A percentile compares a stretch with the other conserved stretches of the same genome.
phyloP scores from a whole-genome alignment of 2,329 filamentous ascomycete genomes.

The Xylariaceae sp. region DNA sequence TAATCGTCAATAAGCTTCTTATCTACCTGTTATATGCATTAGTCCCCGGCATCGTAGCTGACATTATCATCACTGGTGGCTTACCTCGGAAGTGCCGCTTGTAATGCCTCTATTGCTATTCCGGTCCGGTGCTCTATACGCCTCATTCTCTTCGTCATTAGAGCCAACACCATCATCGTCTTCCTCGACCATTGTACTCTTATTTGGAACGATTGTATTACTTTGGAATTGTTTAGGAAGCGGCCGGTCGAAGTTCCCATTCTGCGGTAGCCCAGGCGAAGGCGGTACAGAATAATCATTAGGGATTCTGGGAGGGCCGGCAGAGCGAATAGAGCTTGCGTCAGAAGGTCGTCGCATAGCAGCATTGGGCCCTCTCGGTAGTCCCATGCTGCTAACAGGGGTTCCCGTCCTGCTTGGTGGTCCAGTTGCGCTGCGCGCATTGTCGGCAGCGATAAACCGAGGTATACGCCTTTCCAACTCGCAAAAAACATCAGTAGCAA shows the following conservation, averaged over 20 bases:
- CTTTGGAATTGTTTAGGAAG: conserved; percentile 90
- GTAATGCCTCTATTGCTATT: conserved; percentile 44
- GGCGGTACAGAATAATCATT: conserved; percentile 60
- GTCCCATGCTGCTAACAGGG: conserved; percentile 62
- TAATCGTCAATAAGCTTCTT: conserved; percentile 80
- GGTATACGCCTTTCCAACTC: conserved; percentile 92
- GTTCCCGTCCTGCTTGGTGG: conserved; percentile 66
- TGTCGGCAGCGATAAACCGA: conserved; percentile 72
- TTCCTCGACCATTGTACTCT: conserved; percentile 96
- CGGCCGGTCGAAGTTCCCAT: conserved; percentile 74
- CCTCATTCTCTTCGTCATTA: conserved; percentile 64
- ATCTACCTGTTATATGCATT: conserved; percentile 57
- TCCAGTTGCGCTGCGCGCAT: conserved; percentile 66
- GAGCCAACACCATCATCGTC: conserved; percentile 75
- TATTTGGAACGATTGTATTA: conserved; percentile 96
- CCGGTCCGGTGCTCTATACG: conserved; percentile 63
- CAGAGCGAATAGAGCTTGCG: conserved; percentile 63
- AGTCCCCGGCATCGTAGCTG: conserved; percentile 6
- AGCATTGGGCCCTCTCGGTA: conserved; percentile 58
- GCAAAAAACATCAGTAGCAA: conserved; percentile 95
- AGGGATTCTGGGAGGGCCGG: conserved; percentile 42
- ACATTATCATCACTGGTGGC: conserved; percentile 1
- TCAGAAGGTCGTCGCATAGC: conserved; percentile 63
- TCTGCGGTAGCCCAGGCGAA: conserved; percentile 61
- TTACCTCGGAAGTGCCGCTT: conserved; percentile 48